Conservation (phyloP, 2,329 filamentous ascomycete species). For the Fusarium setosum region DNA sequence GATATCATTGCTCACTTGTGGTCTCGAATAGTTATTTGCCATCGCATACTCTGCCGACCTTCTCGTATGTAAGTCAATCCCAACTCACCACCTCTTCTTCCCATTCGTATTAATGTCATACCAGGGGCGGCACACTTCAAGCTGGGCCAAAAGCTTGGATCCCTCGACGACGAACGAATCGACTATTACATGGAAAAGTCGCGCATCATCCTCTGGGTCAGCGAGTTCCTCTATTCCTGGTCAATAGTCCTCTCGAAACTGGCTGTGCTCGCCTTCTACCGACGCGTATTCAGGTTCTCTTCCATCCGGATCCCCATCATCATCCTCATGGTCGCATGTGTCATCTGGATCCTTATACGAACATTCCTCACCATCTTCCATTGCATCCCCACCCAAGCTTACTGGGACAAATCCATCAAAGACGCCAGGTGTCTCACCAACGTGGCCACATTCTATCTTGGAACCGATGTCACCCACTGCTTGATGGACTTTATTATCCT, state of each 20-base stretch:
- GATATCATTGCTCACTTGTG: not conserved
- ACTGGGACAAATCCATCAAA: conserved; percentile 26
- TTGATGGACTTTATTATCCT: conserved; percentile 30
- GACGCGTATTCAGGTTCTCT: conserved; percentile 41
- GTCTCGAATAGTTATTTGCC: conserved; percentile 20
- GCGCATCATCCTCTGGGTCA: conserved; percentile 21
- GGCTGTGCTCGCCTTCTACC: conserved; percentile 45
- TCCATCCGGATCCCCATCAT: conserved; percentile 43
- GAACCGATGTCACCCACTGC: conserved; percentile 28
- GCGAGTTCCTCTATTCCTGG: conserved; percentile 38
- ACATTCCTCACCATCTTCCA: conserved; percentile 33
- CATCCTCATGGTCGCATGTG: conserved; percentile 34
- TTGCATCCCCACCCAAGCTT: conserved; percentile 28
- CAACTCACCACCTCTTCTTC: too few species aligned
- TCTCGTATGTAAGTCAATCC: conserved; percentile 21
- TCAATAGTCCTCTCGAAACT: conserved; percentile 45
- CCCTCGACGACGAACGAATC: conserved; percentile 9
- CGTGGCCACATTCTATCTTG: conserved; percentile 17
- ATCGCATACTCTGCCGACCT: conserved; percentile 24
- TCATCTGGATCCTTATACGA: conserved; percentile 43
- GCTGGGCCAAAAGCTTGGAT: conserved; percentile 24
- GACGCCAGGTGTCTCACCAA: conserved; percentile 15
- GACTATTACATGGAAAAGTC: conserved; percentile 27
- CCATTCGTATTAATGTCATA: not conserved
- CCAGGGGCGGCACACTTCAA: conserved; percentile 23